Conservation (phyloP, 1,139 yeast genomes). For the Pneumocystis canis region DNA sequence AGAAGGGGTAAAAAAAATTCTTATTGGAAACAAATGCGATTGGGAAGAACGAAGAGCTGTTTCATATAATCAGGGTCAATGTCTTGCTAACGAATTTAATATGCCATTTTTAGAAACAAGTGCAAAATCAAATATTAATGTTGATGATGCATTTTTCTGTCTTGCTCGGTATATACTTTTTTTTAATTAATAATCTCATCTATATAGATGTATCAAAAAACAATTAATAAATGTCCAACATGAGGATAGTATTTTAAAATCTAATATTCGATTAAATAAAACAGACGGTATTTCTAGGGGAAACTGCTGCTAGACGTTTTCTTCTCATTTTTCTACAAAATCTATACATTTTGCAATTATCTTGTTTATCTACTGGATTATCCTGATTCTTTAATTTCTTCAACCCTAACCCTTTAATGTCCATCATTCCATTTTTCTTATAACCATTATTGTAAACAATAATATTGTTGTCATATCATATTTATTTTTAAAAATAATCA, state of each 20-base stretch:
- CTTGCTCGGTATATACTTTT: constrained; percentile 41
- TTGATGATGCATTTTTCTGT: constrained; percentile 79
- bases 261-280: not conserved
- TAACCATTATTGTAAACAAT: not conserved
- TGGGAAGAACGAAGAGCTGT: constrained; percentile 60
- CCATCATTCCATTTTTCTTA: not conserved
- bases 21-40: constrained; percentile 92
- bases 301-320: not conserved
- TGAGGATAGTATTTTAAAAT: not conserved
- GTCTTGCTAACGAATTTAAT: constrained; percentile 72
- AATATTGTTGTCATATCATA: not conserved
- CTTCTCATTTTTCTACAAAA: not conserved
- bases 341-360: not conserved
- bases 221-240: not conserved
- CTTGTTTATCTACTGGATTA: no score
- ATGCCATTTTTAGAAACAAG: constrained; percentile 89
- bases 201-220: not conserved
- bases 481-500: not conserved
- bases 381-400: not conserved
- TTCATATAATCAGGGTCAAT: constrained; percentile 76
- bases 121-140: constrained; percentile 87
- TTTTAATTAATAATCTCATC: not conserved
- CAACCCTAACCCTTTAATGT: not conserved
- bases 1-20: constrained; percentile 83
- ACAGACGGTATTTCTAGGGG: not conserved